phyloP scores from a whole-genome alignment of 2,329 filamentous ascomycete species.

The Orbilia quercus region DNA sequence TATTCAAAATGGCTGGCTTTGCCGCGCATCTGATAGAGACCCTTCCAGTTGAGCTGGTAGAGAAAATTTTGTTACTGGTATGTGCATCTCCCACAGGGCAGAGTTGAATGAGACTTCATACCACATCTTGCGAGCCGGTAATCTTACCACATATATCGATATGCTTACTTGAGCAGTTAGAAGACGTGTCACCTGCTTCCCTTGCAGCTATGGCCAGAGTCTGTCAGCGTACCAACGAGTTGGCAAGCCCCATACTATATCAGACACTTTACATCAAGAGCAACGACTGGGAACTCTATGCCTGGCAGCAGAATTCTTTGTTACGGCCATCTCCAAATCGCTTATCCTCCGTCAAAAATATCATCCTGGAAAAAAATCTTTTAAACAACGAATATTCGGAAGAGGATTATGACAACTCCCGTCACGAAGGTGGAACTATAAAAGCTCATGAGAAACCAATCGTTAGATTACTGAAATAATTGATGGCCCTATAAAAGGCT shows the following conservation, averaged over 20 bases:
- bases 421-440: neutral
- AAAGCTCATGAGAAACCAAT: neutral
- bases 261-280: neutral
- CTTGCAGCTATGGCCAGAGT: neutral
- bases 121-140: too few relatives aligned
- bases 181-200: neutral
- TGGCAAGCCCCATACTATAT: neutral
- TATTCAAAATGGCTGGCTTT: too few relatives aligned
- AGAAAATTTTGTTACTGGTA: too few relatives aligned
- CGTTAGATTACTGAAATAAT: neutral
- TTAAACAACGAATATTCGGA: neutral
- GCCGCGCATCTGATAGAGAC: too few relatives aligned
- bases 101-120: too few relatives aligned
- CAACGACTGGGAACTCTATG: neutral
- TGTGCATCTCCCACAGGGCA: too few relatives aligned
- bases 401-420: too few relatives aligned
- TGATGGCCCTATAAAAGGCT: neutral
- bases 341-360: neutral
- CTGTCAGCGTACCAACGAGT: neutral
- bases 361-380: neutral
- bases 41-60: too few relatives aligned
- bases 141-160: too few relatives aligned
- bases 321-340: neutral
- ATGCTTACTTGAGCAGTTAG: too few relatives aligned
- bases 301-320: neutral